Evolutionary conservation across 2,329 filamentous ascomycete genomes (phyloP).

Genomic region (Pseudocercospora macadamiae): DNA sequence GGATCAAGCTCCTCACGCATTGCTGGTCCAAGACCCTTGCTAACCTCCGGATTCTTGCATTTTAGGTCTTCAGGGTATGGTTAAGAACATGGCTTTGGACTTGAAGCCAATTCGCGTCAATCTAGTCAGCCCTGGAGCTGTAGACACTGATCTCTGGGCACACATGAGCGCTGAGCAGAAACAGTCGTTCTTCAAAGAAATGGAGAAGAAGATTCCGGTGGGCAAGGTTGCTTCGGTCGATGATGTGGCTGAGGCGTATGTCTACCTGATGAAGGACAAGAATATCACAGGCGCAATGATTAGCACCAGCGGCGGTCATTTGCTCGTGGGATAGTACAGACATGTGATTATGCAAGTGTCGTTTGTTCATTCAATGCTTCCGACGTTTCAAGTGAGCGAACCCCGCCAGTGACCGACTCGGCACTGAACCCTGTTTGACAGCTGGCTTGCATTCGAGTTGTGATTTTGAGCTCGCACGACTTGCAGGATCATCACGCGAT

Average conservation of each 20-base stretch:
- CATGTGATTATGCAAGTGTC: too few species aligned
- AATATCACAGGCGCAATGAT: constrained; percentile 52
- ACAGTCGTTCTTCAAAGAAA: constrained; percentile 30
- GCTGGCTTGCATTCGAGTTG: too few species aligned
- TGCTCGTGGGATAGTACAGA: constrained; percentile 25
- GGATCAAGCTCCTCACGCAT: too few species aligned
- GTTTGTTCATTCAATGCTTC: too few species aligned
- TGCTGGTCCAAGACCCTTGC: too few species aligned
- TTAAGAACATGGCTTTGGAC: constrained; percentile 62
- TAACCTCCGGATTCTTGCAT: too few species aligned
- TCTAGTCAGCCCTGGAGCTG: constrained; percentile 59
- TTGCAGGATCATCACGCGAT: not conserved
- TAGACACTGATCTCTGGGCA: constrained; percentile 50
- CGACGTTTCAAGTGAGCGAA: not conserved
- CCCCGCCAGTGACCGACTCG: too few species aligned
- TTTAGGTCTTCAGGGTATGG: constrained; percentile 57
- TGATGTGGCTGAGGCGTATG: constrained; percentile 52
- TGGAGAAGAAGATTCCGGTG: constrained; percentile 37
- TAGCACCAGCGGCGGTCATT: constrained; percentile 38
- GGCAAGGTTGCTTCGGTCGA: constrained; percentile 43
- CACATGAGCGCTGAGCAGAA: constrained; percentile 35
- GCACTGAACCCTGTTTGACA: too few species aligned
- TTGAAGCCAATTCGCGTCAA: constrained; percentile 67
- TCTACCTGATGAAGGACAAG: constrained; percentile 52
- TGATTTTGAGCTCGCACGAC: not conserved